phyloP scores from a whole-genome alignment of 768 basidiomycete genomes.

The Ramaria rubella region DNA sequence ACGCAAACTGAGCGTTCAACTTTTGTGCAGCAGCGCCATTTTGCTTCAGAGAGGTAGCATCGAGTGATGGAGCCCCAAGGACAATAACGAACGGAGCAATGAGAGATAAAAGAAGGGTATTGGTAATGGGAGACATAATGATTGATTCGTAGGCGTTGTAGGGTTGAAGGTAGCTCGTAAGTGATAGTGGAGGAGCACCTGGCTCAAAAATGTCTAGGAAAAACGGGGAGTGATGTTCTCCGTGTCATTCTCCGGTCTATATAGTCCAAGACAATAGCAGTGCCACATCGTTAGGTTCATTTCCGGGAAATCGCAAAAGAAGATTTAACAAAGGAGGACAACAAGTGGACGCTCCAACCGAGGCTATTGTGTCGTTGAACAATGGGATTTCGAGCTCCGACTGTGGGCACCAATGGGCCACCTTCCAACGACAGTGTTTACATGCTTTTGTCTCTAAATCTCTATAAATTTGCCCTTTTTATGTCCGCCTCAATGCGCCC shows the following conservation, averaged over 20 bases:
- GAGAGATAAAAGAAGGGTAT: conserved; percentile 22
- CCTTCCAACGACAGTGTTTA: too few species aligned
- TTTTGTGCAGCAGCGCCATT: conserved; percentile 47
- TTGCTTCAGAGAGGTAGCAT: conserved; percentile 36
- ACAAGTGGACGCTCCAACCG: too few species aligned
- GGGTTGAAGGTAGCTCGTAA: neutral
- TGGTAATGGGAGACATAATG: conserved; percentile 16
- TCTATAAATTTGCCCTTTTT: too few species aligned
- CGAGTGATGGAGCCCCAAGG: conserved; percentile 29
- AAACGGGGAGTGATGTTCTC: neutral
- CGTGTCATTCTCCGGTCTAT: neutral
- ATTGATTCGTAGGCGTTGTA: neutral
- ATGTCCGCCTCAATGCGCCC: too few species aligned
- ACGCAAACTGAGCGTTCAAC: conserved; percentile 42
- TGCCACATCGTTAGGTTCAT: neutral
- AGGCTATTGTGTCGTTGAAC: neutral
- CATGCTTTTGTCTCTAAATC: too few species aligned
- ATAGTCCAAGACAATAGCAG: neutral
- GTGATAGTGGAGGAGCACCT: neutral
- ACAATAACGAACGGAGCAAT: conserved; percentile 24
- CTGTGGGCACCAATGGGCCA: too few species aligned
- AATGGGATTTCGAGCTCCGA: neutral
- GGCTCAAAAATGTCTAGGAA: conserved; percentile 5
- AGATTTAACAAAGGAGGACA: neutral
- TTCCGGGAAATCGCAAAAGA: neutral